Conservation (phyloP, 1,284 basidiomycete species). For the Sparassis latifolia region DNA sequence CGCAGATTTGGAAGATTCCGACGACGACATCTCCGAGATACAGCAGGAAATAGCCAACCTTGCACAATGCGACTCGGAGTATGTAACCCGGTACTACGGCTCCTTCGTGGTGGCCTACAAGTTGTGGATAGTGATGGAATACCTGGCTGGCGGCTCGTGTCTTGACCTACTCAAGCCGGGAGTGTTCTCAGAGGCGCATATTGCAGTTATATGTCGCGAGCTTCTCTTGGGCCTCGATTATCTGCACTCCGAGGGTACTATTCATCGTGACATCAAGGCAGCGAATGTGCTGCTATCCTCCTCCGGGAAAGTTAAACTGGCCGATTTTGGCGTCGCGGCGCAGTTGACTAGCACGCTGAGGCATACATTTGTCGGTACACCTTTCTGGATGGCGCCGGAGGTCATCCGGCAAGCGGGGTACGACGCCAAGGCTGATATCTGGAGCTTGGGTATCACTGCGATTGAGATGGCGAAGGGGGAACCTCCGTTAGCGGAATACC, state of each 20-base stretch:
- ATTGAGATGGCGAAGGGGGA: constrained; percentile 96
- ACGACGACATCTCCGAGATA: constrained; percentile 95
- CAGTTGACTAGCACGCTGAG: constrained; percentile 84
- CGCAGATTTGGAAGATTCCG: constrained; percentile 79
- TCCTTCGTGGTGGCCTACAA: constrained; percentile 97
- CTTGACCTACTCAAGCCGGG: constrained; percentile 92
- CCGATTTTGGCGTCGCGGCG: constrained; percentile 95
- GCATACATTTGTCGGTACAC: constrained; percentile 93
- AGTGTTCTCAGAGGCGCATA: constrained; percentile 85
- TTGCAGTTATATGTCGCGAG: constrained; percentile 92
- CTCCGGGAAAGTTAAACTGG: constrained; percentile 91
- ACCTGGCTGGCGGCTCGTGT: constrained; percentile 96
- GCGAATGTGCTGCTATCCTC: constrained; percentile 92
- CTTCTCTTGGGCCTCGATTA: constrained; percentile 93
- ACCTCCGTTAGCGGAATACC: constrained; percentile 89
- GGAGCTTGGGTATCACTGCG: constrained; percentile 95
- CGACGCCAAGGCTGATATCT: constrained; percentile 93
- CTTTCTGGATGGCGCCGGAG: constrained; percentile 98
- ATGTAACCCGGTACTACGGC: constrained; percentile 94
- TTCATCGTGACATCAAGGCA: constrained; percentile 98
- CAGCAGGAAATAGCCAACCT: constrained; percentile 97
- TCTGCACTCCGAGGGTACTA: constrained; percentile 90
- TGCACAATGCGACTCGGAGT: constrained; percentile 92
- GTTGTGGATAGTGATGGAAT: constrained; percentile 99
- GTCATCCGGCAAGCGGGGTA: constrained; percentile 97